Evolutionary conservation across 179 eudicot genomes (phyloP), one percentile per base, ranked within the genome.

Genomic region (Spergularia azorica): DNA sequence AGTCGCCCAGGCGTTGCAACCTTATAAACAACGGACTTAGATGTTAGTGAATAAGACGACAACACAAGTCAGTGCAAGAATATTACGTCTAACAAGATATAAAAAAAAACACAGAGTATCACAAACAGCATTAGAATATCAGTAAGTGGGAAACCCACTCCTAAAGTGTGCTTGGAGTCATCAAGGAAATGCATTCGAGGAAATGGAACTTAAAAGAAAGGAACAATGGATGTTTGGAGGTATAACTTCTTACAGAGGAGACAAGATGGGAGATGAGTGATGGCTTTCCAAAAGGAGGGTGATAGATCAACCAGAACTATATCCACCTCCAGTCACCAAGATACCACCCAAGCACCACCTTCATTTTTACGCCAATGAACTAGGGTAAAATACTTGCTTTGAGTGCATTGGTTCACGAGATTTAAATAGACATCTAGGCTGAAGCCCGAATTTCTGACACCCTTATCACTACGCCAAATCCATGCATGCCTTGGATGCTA

Each of bases 1-100:
- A 95, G 94, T 51, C 99, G 97, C 55, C 99, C 99, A 79, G 99
- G 99, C 8, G 99, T 95, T 63, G 89, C 97, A 58, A 93, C 97
- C 99, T 95, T 74, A 36, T 26, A 88, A 60, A 32, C 26, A 21
- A 62, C 62, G 70, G 76, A 2, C 74, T 15, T n/a, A 65, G 72
- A 21, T 60, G 41, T 26, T 26, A 26, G 57, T 58, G 43, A 78
- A 50, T 12, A 74, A 64, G 20, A 61, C 38, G 70, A 50, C 52
- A 43, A 55, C 18, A 43, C 46, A 59, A 26, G 9, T 52, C 26
- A 67, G 56, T 48, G n/a, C 17, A 70, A 50, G 12, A 52, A 9
- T 2, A 76, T 14, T 4, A 26, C 43, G 58, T 15, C 11, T 13
- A 2, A 7, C 67, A 21, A 63, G 21, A 36, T 68, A 26, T 26